phyloP scores from a whole-genome alignment of 495 filamentous ascomycete genomes.

The Xylaria nigripes region DNA sequence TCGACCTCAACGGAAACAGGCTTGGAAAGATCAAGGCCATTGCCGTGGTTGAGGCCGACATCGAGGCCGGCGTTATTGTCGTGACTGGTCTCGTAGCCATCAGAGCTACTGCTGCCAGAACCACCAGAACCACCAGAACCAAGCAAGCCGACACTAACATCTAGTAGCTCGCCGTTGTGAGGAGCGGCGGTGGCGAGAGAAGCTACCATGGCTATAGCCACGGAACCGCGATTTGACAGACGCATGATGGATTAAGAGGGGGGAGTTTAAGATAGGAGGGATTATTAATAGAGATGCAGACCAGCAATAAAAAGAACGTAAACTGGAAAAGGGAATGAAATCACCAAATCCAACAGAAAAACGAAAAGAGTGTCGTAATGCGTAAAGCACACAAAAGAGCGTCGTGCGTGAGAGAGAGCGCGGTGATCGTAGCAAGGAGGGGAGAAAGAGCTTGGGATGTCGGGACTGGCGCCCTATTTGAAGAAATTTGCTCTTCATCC shows the following conservation, averaged over 20 bases:
- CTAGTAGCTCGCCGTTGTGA: not conserved
- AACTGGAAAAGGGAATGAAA: conserved; percentile 18
- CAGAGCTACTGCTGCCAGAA: too few species aligned
- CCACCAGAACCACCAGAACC: not conserved
- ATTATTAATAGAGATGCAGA: not conserved
- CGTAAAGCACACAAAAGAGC: conserved; percentile 24
- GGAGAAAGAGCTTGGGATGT: conserved; percentile 1
- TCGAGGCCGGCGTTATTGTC: not conserved
- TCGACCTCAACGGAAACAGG: conserved; percentile 21
- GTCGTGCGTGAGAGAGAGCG: conserved; percentile 24
- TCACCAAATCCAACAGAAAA: conserved; percentile 20
- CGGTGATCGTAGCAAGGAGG: conserved; percentile 15
- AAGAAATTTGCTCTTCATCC: conserved; percentile 16
- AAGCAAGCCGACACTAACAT: conserved; percentile 7
- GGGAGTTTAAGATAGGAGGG: not conserved
- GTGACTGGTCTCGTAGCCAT: not conserved
- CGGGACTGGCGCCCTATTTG: conserved; percentile 23
- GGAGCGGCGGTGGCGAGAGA: conserved; percentile 22
- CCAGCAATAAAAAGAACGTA: conserved; percentile 23
- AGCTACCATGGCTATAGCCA: conserved; percentile 26
- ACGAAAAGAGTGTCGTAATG: conserved; percentile 20
- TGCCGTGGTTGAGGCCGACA: not conserved
- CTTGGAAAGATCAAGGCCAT: conserved; percentile 15
- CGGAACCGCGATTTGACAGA: conserved; percentile 25
- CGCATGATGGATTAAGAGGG: conserved; percentile 13